Evolutionary conservation across 306 rosid genomes (phyloP).

Genomic region (Prunus mongolica): DNA sequence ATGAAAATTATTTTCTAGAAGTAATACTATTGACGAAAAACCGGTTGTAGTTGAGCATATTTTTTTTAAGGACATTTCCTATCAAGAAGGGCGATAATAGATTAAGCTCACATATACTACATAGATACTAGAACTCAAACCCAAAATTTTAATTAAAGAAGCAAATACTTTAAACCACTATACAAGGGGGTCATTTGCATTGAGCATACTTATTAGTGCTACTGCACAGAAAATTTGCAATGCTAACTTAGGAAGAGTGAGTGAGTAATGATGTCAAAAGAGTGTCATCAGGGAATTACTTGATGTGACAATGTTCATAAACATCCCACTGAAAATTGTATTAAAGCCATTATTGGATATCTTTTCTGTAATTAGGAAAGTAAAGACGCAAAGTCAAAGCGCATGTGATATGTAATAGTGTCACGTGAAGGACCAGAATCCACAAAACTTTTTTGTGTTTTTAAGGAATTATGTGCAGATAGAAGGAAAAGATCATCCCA

Average conservation of each 20-base stretch:
- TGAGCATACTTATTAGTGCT: neutral
- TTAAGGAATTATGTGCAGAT: too few relatives aligned
- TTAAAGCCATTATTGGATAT: neutral
- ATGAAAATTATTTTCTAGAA: neutral
- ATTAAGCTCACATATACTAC: too few relatives aligned
- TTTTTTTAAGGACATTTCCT: too few relatives aligned
- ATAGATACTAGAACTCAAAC: too few relatives aligned
- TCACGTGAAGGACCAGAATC: too few relatives aligned
- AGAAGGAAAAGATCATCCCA: too few relatives aligned
- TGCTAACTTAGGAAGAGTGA: neutral
- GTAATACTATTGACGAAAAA: neutral
- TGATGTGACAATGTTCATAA: neutral
- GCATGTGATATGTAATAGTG: too few relatives aligned
- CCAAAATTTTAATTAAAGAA: fast-evolving
- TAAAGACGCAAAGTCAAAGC: too few relatives aligned
- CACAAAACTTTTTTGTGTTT: too few relatives aligned
- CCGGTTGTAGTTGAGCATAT: neutral
- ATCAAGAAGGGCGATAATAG: too few relatives aligned
- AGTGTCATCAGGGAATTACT: neutral
- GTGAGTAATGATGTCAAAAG: neutral
- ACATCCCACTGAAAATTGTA: neutral
- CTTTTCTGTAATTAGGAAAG: neutral
- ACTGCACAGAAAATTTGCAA: neutral
- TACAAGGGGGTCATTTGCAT: neutral
- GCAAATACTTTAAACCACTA: too few relatives aligned